Evolutionary conservation across 1,139 yeast species (phyloP), one percentile per base, ranked within the genome.

Genomic region (Magnusiomyces sp.): DNA sequence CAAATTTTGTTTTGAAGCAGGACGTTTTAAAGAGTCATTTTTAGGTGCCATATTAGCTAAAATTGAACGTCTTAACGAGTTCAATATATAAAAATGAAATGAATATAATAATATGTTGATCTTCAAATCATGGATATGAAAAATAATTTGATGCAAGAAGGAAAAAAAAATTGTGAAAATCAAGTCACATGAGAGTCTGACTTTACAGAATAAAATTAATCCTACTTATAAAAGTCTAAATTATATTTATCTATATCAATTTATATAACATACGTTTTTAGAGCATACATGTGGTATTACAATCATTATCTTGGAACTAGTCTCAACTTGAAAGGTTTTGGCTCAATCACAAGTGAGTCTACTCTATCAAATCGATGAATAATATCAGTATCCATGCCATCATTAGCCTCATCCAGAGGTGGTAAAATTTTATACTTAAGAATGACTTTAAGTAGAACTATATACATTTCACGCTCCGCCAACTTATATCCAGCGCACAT

Each of bases 401-500:
- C 23, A 34, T 41, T 20, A 20, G 6, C 2, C 14, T n/a, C 32
- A 23, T 77, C 44, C 61, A 50, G 45, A 0, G 84, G 81, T 5
- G 73, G 67, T 29, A 60, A 62, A 13, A 81, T 68, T 40, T 66
- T 56, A 51, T 71, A 76, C 27, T 67, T 56, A 1, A 71, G 54
- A 1, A 76, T 59, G 43, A 74, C 59, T 49, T 77, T 69, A 37
- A 69, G 60, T 36, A 75, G 58, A 11, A 75, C 62, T 13, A 71
- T 63, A 58, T 83, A 83, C 62, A 83, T 67, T 59, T 83, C 88
- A 50, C 76, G 75, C 56, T 73, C 70, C 0, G 88, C 88, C 48
- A 84, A 68, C 46, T 74, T 72, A 45, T 74, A 73, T 0, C 92
- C 94, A 0, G 83, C 74, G 61, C 92, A 84, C 77, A 74, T 79